Conservation (phyloP, 306 rosid genomes). For the Arachis hypogaea region DNA sequence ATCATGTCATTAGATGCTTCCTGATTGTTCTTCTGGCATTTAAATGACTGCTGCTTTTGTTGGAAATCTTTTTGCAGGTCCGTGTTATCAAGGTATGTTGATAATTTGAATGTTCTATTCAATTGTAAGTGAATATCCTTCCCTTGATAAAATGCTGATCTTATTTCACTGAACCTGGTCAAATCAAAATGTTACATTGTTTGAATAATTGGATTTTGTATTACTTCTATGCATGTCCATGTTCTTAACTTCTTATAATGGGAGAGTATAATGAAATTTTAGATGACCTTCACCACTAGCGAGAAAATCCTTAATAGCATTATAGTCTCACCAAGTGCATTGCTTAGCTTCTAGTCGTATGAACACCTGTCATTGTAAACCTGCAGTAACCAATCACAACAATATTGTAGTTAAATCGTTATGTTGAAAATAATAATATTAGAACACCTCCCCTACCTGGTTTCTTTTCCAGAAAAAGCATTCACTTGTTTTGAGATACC, state of each 20-base stretch:
- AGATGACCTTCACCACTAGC: neutral
- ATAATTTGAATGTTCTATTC: conserved; percentile 42
- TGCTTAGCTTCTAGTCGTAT: too few relatives aligned
- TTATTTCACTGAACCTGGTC: neutral
- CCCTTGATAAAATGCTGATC: conserved; percentile 31
- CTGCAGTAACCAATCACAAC: conserved; percentile 17
- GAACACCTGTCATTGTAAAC: neutral
- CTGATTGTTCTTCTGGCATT: conserved; percentile 30
- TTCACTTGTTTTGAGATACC: neutral
- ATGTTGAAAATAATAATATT: conserved; percentile 24
- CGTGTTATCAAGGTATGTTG: conserved; percentile 92
- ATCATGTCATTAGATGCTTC: conserved; percentile 21
- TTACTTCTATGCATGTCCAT: conserved; percentile 10
- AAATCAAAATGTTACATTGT: neutral
- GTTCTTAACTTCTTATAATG: neutral
- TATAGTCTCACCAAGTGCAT: neutral
- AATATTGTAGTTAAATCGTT: conserved; percentile 28
- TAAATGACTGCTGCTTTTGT: conserved; percentile 29
- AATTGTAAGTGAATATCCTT: conserved; percentile 47
- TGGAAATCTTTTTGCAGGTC: conserved; percentile 70
- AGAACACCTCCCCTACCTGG: neutral
- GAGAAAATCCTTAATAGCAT: conserved; percentile 4
- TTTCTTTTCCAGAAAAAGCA: conserved; percentile 28
- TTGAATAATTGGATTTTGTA: conserved; percentile 13
- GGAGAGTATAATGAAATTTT: conserved; percentile 1